Evolutionary conservation across 108 stramenopile species (phyloP).

Genomic region (Nitzschia sp.): DNA sequence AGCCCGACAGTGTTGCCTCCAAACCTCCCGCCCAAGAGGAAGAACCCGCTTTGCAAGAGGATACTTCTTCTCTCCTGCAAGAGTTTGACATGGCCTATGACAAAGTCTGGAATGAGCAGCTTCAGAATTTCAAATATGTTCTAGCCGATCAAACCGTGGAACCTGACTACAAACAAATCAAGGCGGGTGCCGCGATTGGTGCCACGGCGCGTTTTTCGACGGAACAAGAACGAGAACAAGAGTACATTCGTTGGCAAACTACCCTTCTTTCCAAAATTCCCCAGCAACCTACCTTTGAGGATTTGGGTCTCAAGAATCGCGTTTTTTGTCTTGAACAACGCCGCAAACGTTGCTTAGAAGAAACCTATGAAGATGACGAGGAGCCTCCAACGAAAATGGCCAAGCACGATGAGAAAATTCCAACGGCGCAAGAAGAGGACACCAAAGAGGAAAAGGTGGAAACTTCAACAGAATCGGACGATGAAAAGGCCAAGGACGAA

Average conservation of each 20-base stretch:
- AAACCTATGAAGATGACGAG: conserved; percentile 19
- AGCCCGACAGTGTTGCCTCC: neutral
- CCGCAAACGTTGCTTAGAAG: conserved; percentile 35
- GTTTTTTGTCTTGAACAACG: conserved; percentile 67
- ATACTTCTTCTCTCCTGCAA: conserved; percentile 5
- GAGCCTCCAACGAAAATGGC: conserved; percentile 10
- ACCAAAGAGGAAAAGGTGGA: conserved; percentile 8
- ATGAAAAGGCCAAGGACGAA: conserved; percentile 6
- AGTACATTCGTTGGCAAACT: conserved; percentile 65
- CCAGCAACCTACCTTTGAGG: conserved; percentile 70
- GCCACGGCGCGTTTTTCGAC: conserved; percentile 30
- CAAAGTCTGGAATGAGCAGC: conserved; percentile 19
- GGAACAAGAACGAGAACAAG: conserved; percentile 47
- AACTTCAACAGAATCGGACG: neutral
- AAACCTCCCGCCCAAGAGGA: neutral
- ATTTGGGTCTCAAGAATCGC: conserved; percentile 54
- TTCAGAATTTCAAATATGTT: conserved; percentile 23
- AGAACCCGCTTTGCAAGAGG: neutral
- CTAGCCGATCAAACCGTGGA: conserved; percentile 15
- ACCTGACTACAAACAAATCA: conserved; percentile 30
- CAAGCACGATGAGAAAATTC: conserved; percentile 1
- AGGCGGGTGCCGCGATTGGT: conserved; percentile 35
- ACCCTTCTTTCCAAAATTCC: conserved; percentile 58
- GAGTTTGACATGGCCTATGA: conserved; percentile 45
- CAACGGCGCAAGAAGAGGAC: no score